Base-by-base conservation (phyloP, 2,329 filamentous ascomycete genomes). In the Cladobotryum mycophilum region DNA sequence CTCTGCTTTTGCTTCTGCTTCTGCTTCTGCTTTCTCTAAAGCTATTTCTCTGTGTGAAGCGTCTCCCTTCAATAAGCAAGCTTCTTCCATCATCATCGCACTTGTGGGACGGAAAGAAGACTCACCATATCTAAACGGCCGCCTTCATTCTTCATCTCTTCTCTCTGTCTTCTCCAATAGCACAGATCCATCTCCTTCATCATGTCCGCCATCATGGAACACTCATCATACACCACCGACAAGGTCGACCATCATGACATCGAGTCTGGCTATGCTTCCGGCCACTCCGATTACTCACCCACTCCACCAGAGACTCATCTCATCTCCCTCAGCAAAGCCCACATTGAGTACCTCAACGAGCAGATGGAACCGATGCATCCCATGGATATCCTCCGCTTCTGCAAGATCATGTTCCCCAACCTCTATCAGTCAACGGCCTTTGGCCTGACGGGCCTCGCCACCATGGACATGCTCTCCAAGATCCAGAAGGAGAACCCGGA, bases 351-450 rank as follows among this genome's bases (percentile, higher is more conserved):
- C 70, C 79, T 99, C 67, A 99, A 99, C 77, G 73, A 83, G 57
- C 89, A 95, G 70, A 76, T 99, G 60, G 88, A 93, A 69, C 81
- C 85, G 64, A 87, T 97, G 69, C 83, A 91, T 65, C 89, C 93
- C 55, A 78, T 92, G 79, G 92, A 96, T 58, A 86, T 97, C 61
- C 81, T 99, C 54, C 86, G 84, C 72, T 96, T 95, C 87, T 89
- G 86, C 77, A 87, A 92, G 66, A 85, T 88, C 61, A 86, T 92
- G 61, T 86, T 99, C 62, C 93, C 93, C 62, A 86, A 86, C 66
- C 82, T 97, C 41, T 96, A 82, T 73, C 88, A 93, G 70, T 89
- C 87, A 41, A 92, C 88, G 12, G 88, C 88, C 50, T 92, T 92
- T 64, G 88, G 88, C 48, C 72, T 92, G 55, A 88, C 87, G 2